A percentile compares a stretch with the other conserved stretches of the same genome.
Conservation (phyloP, 331 rosid genomes). For the Malus hybrid region DNA sequence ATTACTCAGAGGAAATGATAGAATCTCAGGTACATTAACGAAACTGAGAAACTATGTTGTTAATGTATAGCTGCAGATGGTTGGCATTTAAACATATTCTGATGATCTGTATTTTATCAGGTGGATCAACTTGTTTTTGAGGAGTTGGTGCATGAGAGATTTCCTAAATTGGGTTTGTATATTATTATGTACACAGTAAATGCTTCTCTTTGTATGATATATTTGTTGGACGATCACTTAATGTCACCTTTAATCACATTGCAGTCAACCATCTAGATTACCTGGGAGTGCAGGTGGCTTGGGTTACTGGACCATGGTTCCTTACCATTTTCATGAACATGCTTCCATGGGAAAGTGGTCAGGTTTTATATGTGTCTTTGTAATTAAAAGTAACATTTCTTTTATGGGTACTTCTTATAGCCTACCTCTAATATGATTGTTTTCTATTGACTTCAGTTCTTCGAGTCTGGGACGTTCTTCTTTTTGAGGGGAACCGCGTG, state of each 20-base stretch:
- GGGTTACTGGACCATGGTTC: conserved; percentile 99
- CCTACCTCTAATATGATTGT: conserved; percentile 29
- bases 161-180: conserved; percentile 93
- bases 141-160: conserved; percentile 96
- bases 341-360: conserved; percentile 99
- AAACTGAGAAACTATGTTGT: neutral
- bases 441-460: conserved; percentile 61
- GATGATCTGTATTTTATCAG: conserved; percentile 38
- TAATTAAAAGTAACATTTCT: conserved; percentile 19
- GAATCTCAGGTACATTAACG: conserved; percentile 70
- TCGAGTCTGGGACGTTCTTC: conserved; percentile 99
- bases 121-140: conserved; percentile 98
- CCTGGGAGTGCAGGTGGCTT: conserved; percentile 99
- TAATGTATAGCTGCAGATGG: neutral
- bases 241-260: conserved; percentile 19
- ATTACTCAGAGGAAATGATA: conserved; percentile 98
- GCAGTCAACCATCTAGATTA: conserved; percentile 97
- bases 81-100: conserved; percentile 9
- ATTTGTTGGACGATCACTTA: conserved; percentile 9
- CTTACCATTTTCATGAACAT: conserved; percentile 97
- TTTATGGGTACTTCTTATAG: conserved; percentile 8
- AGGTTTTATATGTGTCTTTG: conserved; percentile 74
- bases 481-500: conserved; percentile 98
- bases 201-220: neutral
- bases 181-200: neutral